These are phyloP conservation scores for Pyrus hybrid DNA, from an alignment of 331 rosid genomes.

Conservation along the genomic window DNA sequence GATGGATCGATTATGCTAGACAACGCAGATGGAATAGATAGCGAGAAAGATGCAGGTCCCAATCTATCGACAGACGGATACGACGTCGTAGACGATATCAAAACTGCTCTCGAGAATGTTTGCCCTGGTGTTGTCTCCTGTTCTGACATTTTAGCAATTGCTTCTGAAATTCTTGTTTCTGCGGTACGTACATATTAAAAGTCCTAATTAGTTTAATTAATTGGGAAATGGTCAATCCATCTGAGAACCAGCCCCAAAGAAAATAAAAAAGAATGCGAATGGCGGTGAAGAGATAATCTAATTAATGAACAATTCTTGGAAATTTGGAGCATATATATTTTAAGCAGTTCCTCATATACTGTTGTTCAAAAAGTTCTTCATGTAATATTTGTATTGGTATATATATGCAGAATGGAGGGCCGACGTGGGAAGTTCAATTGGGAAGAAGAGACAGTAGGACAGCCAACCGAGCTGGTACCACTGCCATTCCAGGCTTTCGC, in stretches of 20 bases:
- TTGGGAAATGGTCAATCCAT: background rate
- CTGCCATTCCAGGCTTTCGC: slow-evolving; percentile 6
- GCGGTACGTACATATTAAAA: slow-evolving; percentile 9
- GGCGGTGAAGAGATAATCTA: background rate
- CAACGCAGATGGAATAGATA: background rate
- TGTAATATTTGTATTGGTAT: background rate
- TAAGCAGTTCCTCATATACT: too few species aligned
- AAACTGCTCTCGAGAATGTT: slow-evolving; percentile 27
- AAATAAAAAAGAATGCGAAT: background rate
- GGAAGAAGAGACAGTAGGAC: slow-evolving; percentile 43
- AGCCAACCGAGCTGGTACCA: too few species aligned
- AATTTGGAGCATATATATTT: too few species aligned
- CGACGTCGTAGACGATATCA: slow-evolving; percentile 32
- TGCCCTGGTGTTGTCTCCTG: slow-evolving; percentile 46
- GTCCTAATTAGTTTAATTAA: background rate
- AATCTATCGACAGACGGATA: slow-evolving; percentile 19
- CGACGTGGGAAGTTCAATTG: slow-evolving; percentile 22
- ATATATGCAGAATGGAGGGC: slow-evolving; percentile 23
- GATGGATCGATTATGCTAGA: slow-evolving; percentile 43
- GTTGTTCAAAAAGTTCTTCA: too few species aligned
- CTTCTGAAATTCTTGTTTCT: slow-evolving; percentile 17
- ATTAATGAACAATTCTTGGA: background rate
- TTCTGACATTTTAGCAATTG: slow-evolving; percentile 44
- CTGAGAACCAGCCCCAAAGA: background rate
- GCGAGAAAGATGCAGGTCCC: slow-evolving; percentile 11